A percentile compares a stretch with the other conserved stretches of the same genome.
Conservation (phyloP, 129 eudicot genomes). For the Lactuca saligna region DNA sequence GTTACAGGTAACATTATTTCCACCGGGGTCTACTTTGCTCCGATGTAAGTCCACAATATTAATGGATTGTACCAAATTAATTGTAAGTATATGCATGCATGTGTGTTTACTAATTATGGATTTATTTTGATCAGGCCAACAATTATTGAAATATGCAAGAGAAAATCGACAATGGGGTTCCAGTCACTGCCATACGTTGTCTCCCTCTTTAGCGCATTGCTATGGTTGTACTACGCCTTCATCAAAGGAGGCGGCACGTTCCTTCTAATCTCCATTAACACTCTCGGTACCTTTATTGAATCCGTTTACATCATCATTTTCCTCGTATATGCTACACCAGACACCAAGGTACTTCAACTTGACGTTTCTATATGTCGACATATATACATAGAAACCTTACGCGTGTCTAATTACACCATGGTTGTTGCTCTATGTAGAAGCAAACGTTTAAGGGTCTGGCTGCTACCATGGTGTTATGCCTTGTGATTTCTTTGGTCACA, state of each 20-base stretch:
- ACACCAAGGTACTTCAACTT: constrained; percentile 38
- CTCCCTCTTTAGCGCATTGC: constrained; percentile 37
- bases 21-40: constrained; percentile 46
- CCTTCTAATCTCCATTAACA: constrained; percentile 74
- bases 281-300: constrained; percentile 69
- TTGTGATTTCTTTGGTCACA: constrained; percentile 44
- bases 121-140: constrained; percentile 22
- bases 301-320: constrained; percentile 66
- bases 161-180: constrained; percentile 39
- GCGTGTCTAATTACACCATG: not conserved
- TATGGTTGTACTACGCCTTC: constrained; percentile 38
- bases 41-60: constrained; percentile 25
- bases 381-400: not conserved
- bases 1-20: constrained; percentile 39
- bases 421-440: constrained; percentile 36
- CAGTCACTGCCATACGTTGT: constrained; percentile 37
- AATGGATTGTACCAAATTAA: not conserved
- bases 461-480: constrained; percentile 41
- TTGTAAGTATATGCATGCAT: not conserved
- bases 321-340: constrained; percentile 48
- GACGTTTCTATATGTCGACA: not conserved
- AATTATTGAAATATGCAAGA: constrained; percentile 26
- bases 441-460: constrained; percentile 44
- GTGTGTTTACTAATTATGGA: not conserved
- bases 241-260: constrained; percentile 36